A percentile compares a stretch with the other conserved stretches of the same genome.
phyloP scores from a whole-genome alignment of 2,329 filamentous ascomycete genomes.

The Diaporthe eres region DNA sequence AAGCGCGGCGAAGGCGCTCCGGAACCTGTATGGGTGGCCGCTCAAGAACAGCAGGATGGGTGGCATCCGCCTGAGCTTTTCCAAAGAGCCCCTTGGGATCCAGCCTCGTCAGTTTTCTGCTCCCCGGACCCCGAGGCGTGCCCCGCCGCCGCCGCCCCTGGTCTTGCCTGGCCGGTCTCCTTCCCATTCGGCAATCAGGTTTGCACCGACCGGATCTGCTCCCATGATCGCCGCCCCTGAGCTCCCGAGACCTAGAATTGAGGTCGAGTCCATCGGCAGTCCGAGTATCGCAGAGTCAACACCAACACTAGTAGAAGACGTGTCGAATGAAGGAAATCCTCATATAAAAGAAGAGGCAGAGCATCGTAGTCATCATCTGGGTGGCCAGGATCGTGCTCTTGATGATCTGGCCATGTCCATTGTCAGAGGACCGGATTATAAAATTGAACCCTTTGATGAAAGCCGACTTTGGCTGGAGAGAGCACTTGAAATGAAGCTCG shows the following conservation, averaged over 20 bases:
- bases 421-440: slow-evolving; percentile 9
- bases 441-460: neutral
- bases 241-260: neutral
- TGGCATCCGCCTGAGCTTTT: slow-evolving; percentile 95
- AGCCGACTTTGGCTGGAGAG: neutral
- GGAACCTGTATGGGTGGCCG: slow-evolving; percentile 88
- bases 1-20: slow-evolving; percentile 90
- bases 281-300: neutral
- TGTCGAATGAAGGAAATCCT: neutral
- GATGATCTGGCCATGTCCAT: neutral
- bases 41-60: slow-evolving; percentile 95
- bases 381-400: neutral
- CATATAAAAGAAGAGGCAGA: neutral
- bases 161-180: neutral
- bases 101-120: slow-evolving; percentile 77
- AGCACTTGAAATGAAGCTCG: neutral
- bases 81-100: slow-evolving; percentile 95
- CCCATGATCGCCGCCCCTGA: neutral
- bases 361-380: neutral
- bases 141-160: neutral
- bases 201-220: neutral
- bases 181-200: neutral
- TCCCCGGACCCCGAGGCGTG: neutral
- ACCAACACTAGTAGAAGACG: neutral
- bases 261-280: neutral